These are phyloP conservation scores for Leonotis leonurus DNA, from an alignment of 257 asterid species.

Conservation along the genomic window DNA sequence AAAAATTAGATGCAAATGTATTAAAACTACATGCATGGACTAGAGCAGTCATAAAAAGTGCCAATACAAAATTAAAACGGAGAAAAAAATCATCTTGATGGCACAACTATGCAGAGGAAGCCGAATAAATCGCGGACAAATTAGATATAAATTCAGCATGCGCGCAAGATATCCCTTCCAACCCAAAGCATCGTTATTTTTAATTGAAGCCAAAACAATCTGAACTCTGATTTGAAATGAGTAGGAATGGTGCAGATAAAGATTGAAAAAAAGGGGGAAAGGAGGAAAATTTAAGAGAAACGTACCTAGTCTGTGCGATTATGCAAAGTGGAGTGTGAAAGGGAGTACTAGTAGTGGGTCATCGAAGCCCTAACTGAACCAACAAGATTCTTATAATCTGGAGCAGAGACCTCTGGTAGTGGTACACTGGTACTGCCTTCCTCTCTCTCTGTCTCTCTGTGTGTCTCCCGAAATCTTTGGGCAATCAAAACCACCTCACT, in stretches of 20 bases:
- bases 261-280: not conserved
- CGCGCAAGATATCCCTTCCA: not conserved
- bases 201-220: too few species aligned
- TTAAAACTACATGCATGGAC: conserved; percentile 18
- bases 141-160: not conserved
- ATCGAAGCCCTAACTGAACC: conserved; percentile 27
- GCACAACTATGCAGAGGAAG: not conserved
- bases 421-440: too few species aligned
- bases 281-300: not conserved
- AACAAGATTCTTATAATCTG: conserved; percentile 3
- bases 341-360: not conserved
- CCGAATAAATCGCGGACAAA: not conserved
- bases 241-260: too few species aligned
- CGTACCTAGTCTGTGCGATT: not conserved
- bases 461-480: too few species aligned
- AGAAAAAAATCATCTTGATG: not conserved
- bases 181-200: too few species aligned
- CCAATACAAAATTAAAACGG: too few species aligned
- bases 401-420: too few species aligned
- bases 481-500: too few species aligned
- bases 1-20: not conserved
- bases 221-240: too few species aligned
- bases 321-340: too few species aligned
- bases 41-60: not conserved
- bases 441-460: too few species aligned